A percentile compares a stretch with the other conserved stretches of the same genome.
These are phyloP conservation scores for Diaporthe caulivora DNA, from an alignment of 2,329 filamentous ascomycete species.

Conservation along the genomic window DNA sequence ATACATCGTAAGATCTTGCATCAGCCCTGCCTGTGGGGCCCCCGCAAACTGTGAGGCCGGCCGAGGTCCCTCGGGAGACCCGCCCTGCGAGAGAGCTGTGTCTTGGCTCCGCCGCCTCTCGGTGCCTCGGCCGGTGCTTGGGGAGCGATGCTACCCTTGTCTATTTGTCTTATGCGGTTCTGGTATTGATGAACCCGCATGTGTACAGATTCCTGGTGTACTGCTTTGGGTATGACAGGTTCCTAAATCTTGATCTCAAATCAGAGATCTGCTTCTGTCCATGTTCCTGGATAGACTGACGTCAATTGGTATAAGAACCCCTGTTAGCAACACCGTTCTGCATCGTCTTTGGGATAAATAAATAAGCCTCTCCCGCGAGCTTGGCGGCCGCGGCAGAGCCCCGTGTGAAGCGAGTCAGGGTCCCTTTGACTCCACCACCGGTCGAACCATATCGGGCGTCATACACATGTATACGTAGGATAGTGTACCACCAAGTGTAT, in stretches of 20 bases:
- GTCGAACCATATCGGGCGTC: background rate
- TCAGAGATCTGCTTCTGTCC: background rate
- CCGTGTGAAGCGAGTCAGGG: slow-evolving; percentile 15
- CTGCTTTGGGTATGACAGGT: too few relatives aligned
- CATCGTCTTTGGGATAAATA: background rate
- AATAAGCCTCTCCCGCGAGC: background rate
- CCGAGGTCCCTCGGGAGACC: slow-evolving; percentile 29
- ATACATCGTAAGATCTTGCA: slow-evolving; percentile 21
- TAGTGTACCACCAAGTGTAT: background rate
- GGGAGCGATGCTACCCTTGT: background rate
- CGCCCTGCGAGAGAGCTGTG: slow-evolving; percentile 2
- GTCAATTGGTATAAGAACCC: background rate
- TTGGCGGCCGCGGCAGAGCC: slow-evolving; percentile 18
- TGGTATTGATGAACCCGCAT: background rate
- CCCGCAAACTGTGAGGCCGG: slow-evolving; percentile 1
- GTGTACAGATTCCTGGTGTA: background rate
- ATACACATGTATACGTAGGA: background rate
- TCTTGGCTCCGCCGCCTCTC: slow-evolving; percentile 13
- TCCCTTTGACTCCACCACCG: slow-evolving; percentile 9
- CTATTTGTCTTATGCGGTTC: background rate
- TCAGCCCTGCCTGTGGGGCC: background rate
- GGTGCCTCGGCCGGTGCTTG: slow-evolving; percentile 22
- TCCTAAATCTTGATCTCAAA: background rate
- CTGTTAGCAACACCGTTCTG: background rate
- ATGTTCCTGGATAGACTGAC: background rate